Conservation (phyloP, 75 land plant genomes). For the Pinus albicaulis region DNA sequence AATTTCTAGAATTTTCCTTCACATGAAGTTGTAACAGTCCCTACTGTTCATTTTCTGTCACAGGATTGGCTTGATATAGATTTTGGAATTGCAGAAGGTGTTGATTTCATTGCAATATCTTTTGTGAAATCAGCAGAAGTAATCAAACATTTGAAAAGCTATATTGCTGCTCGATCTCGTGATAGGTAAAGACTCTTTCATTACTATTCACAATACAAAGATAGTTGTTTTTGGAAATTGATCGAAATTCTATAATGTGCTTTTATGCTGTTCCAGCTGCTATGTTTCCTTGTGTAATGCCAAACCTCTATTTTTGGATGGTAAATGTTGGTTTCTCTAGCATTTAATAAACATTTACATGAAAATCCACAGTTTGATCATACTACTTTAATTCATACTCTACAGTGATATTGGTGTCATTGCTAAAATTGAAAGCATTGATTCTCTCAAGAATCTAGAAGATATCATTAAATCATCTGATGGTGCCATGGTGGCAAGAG, state of each 20-base stretch:
- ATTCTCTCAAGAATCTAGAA: slow-evolving; percentile 49
- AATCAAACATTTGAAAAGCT: slow-evolving; percentile 35
- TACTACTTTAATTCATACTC: background rate
- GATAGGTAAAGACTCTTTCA: slow-evolving; percentile 2
- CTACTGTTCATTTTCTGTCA: background rate
- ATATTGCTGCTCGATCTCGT: slow-evolving; percentile 29
- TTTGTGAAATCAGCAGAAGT: slow-evolving; percentile 41
- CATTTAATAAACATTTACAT: background rate
- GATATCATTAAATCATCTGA: slow-evolving; percentile 71
- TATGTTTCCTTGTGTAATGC: background rate
- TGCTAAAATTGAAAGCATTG: slow-evolving; percentile 66
- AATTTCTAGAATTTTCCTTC: background rate
- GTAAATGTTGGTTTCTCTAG: background rate
- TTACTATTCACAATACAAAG: background rate
- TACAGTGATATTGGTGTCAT: slow-evolving; percentile 51
- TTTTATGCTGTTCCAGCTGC: background rate
- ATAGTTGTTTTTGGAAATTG: background rate
- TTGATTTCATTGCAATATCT: slow-evolving; percentile 43
- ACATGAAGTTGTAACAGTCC: background rate
- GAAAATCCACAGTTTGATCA: slow-evolving; percentile 1
- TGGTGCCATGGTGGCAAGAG: slow-evolving; percentile 86
- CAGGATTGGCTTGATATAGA: slow-evolving; percentile 50
- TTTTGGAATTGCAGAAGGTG: slow-evolving; percentile 41
- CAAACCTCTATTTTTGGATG: background rate
- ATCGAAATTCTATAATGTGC: no score